Percentiles rank a stretch among this genome's conserved stretches.
These are phyloP conservation scores for Cornus suecica DNA, from an alignment of 148 eudicot genomes.

Conservation along the genomic window DNA sequence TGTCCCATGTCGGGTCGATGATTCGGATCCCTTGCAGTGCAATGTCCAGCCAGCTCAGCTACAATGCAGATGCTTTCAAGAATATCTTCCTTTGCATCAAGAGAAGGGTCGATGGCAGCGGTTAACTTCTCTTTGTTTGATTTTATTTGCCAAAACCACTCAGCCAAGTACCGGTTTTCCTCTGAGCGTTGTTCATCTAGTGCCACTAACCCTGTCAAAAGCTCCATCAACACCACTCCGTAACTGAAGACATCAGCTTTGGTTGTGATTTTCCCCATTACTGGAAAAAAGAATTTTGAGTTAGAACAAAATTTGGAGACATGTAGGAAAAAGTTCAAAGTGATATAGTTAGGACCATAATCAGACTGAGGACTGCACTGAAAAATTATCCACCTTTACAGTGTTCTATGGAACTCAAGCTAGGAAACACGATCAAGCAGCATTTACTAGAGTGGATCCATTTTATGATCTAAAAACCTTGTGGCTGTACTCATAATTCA, in stretches of 20 bases:
- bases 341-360: neutral
- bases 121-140: slow-evolving; percentile 36
- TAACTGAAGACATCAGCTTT: slow-evolving; percentile 81
- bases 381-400: neutral
- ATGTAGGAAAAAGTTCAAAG: neutral
- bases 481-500: neutral
- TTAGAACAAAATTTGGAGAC: neutral
- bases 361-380: neutral
- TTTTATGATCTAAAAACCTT: neutral
- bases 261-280: slow-evolving; percentile 75
- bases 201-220: slow-evolving; percentile 67
- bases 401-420: neutral
- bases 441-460: neutral
- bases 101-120: slow-evolving; percentile 54
- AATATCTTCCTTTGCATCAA: slow-evolving; percentile 38
- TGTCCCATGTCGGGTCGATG: slow-evolving; percentile 87
- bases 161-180: slow-evolving; percentile 66
- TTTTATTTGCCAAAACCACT: slow-evolving; percentile 76
- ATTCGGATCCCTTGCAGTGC: slow-evolving; percentile 72
- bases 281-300: slow-evolving; percentile 24
- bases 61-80: slow-evolving; percentile 42
- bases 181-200: slow-evolving; percentile 73
- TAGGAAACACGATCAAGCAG: neutral
- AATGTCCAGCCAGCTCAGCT: slow-evolving; percentile 69
- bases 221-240: slow-evolving; percentile 86